Base-by-base conservation (phyloP, 441 rosid species). In the Populus hybrid region DNA sequence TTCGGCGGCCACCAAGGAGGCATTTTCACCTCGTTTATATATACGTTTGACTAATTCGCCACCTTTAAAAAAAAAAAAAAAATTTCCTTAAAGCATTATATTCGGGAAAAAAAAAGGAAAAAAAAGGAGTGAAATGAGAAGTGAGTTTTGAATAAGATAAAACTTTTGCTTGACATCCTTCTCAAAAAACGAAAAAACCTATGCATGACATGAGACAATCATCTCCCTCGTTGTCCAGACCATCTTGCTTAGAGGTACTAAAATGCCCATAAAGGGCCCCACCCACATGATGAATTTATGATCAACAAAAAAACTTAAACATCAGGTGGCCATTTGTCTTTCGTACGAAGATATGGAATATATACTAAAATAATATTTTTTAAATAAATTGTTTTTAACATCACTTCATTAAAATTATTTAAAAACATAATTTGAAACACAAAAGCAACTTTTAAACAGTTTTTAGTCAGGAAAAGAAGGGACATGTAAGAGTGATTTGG, bases 281-380 rank as follows among this genome's bases (percentile, higher is more conserved):
- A 77, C 82, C 46, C 78, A 80, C 76, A 74, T 76, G 82, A 34
- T 65, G 38, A 68, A 20, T 59, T 66, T 11, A 67, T 40, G 42
- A 77, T 59, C 42, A 67, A 4, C 66, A 53, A 10, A 20, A 24
- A 40, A 24, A 40, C 30, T 59, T 35, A 7, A 28, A 26, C 21
- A 35, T 12, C 2, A 16, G 16, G 14, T 71, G 68, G 69, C n/a
- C 66, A 24, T 12, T 24, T 42, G 16, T 28, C 65, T 10, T 5
- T 6, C 4, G 8, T 57, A 57, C 35, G 35, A 5, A 6, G 35
- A 34, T 6, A 6, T 6, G 35, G 35, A 34, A 34, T 34, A 34
- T 34, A 34, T 34, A 2, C 30, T 28, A 28, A 28, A 28, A 28
- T 28, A 28, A 28, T 28, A 28, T 28, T 28, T 28, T 28, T 28